phyloP scores from a whole-genome alignment of 176 grass and related monocot genomes.

The Sorghum bicolor region DNA sequence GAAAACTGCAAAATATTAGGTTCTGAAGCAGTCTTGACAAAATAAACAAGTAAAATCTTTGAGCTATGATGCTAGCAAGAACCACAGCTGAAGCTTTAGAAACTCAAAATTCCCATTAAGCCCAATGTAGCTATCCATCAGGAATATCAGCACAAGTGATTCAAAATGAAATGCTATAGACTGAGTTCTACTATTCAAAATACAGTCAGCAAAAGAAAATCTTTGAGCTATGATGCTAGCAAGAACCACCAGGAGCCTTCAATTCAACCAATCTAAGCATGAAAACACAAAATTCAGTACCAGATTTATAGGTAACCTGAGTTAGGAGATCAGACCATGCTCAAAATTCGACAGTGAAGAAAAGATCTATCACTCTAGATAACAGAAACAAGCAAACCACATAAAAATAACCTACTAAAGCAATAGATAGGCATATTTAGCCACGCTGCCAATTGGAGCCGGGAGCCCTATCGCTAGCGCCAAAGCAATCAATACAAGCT shows the following conservation, averaged over 20 bases:
- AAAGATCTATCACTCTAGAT: not conserved
- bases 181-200: not conserved
- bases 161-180: not conserved
- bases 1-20: conserved; percentile 20
- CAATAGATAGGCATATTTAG: conserved; percentile 10
- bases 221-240: not conserved
- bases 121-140: not conserved
- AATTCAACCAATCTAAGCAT: not conserved
- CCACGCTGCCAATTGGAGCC: not conserved
- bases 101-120: not conserved
- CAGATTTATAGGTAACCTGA: not conserved
- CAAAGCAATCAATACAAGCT: not conserved
- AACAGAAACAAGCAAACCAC: not conserved
- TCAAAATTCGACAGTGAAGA: not conserved
- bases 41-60: not conserved
- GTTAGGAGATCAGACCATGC: not conserved
- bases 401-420: not conserved
- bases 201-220: not conserved
- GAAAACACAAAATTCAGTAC: not conserved
- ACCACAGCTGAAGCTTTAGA: not conserved
- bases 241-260: not conserved
- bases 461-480: not conserved
- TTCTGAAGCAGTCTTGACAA: not conserved
- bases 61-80: too few species aligned
- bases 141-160: not conserved